Percentiles rank a stretch among this genome's conserved stretches.
These are phyloP conservation scores for Boletellus ananiceps DNA, from an alignment of 768 basidiomycete genomes.

Conservation along the genomic window DNA sequence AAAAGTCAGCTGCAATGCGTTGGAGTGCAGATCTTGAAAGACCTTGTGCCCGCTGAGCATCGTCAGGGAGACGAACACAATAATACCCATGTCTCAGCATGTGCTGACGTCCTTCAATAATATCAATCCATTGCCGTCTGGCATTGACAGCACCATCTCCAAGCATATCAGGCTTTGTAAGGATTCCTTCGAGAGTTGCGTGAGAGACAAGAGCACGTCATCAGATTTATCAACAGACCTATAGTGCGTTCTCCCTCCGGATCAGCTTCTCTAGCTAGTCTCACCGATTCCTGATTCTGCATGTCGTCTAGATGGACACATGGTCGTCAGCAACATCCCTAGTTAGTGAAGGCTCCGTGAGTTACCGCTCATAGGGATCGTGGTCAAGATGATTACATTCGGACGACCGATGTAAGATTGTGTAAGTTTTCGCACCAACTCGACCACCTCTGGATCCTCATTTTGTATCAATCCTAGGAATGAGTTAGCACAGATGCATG, in stretches of 20 bases:
- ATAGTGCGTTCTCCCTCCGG: conserved; percentile 55
- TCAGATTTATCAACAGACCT: conserved; percentile 36
- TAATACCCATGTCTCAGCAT: conserved; percentile 55
- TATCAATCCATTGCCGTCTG: conserved; percentile 44
- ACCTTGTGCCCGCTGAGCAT: conserved; percentile 42
- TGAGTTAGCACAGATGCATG: conserved; percentile 2
- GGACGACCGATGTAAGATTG: conserved; percentile 40
- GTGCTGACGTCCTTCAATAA: conserved; percentile 46
- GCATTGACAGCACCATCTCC: conserved; percentile 38
- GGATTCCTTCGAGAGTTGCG: conserved; percentile 41
- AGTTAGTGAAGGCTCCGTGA: background rate
- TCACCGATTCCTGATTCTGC: conserved; percentile 57
- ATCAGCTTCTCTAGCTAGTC: conserved; percentile 51
- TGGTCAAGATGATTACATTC: conserved; percentile 60
- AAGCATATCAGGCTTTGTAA: conserved; percentile 67
- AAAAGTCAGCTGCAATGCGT: conserved; percentile 39
- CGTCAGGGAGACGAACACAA: conserved; percentile 62
- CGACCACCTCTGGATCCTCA: conserved; percentile 35
- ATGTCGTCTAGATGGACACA: conserved; percentile 50
- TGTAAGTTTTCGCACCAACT: conserved; percentile 46
- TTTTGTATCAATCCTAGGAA: conserved; percentile 55
- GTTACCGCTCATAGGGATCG: conserved; percentile 61
- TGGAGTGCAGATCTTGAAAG: conserved; percentile 37
- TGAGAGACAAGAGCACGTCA: background rate
- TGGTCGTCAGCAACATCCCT: background rate